Percentiles rank a stretch among this genome's conserved stretches.
Conservation (phyloP, 2,329 filamentous ascomycete species). For the Dendrostoma leiphaemia region DNA sequence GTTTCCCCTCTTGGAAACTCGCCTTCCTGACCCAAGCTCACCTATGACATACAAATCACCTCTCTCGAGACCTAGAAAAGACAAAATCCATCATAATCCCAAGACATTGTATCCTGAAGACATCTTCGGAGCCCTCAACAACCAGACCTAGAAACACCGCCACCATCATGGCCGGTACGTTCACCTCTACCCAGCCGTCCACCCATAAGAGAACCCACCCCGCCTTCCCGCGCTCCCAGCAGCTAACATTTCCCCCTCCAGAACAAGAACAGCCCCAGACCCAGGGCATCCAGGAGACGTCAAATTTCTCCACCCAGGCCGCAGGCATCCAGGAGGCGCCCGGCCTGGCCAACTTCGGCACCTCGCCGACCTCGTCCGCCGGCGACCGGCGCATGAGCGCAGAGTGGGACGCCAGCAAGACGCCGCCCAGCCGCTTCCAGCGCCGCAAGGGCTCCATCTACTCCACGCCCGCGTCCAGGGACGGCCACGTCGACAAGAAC, state of each 20-base stretch:
- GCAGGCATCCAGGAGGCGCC: slow-evolving; percentile 24
- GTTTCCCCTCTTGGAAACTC: background rate
- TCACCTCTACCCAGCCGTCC: background rate
- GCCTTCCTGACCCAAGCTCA: background rate
- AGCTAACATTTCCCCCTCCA: too few relatives aligned
- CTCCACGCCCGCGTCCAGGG: slow-evolving; percentile 62
- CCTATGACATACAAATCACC: background rate
- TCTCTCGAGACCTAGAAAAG: background rate
- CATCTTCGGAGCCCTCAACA: background rate
- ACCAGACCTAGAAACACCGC: background rate
- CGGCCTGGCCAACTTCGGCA: slow-evolving; percentile 20
- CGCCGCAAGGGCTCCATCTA: slow-evolving; percentile 69
- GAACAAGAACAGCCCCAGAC: slow-evolving; percentile 18
- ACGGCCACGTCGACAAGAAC: slow-evolving; percentile 62
- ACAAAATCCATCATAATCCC: too few relatives aligned
- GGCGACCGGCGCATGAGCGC: slow-evolving; percentile 38
- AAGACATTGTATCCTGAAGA: background rate
- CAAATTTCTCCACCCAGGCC: too few relatives aligned
- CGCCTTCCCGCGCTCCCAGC: too few relatives aligned
- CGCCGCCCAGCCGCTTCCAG: slow-evolving; percentile 66
- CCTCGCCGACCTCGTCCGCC: slow-evolving; percentile 31
- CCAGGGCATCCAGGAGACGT: slow-evolving; percentile 24
- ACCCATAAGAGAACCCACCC: too few relatives aligned
- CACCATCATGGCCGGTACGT: slow-evolving; percentile 15
- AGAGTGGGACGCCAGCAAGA: slow-evolving; percentile 63